A percentile compares a stretch with the other conserved stretches of the same genome.
Evolutionary conservation across 2,329 filamentous ascomycete genomes (phyloP).

Genomic region (Claviceps monticola): DNA sequence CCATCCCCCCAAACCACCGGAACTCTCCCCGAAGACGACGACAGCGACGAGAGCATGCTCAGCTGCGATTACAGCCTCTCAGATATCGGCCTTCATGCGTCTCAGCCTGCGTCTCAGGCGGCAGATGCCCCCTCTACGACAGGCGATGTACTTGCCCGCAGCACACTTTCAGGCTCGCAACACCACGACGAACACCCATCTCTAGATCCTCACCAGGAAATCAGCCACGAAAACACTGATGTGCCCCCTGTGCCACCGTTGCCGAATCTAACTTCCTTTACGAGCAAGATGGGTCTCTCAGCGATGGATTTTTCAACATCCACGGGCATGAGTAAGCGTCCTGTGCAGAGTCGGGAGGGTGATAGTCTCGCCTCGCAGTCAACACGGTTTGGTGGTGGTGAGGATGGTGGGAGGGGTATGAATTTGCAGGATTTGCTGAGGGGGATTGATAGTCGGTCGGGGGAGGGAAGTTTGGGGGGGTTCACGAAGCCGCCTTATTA

Average conservation of each 20-base stretch:
- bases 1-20: conserved; percentile 24
- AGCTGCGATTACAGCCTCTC: conserved; percentile 57
- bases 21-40: conserved; percentile 25
- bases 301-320: neutral
- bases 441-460: conserved; percentile 35
- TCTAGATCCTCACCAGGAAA: neutral
- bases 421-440: conserved; percentile 35
- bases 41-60: conserved; percentile 54
- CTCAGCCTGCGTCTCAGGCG: conserved; percentile 14
- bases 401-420: conserved; percentile 16
- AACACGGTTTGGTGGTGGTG: conserved; percentile 17
- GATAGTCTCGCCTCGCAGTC: conserved; percentile 24
- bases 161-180: conserved; percentile 22
- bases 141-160: conserved; percentile 14
- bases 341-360: conserved; percentile 27
- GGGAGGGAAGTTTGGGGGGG: conserved; percentile 31
- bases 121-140: conserved; percentile 12
- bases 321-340: conserved; percentile 12
- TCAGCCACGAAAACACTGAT: conserved; percentile 16
- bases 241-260: conserved; percentile 45
- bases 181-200: conserved; percentile 13
- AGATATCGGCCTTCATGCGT: conserved; percentile 50
- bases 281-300: conserved; percentile 15
- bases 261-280: conserved; percentile 24
- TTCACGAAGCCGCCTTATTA: conserved; percentile 37